Evolutionary conservation across 1,284 basidiomycete species (phyloP).

Genomic region (Puccinia horiana): DNA sequence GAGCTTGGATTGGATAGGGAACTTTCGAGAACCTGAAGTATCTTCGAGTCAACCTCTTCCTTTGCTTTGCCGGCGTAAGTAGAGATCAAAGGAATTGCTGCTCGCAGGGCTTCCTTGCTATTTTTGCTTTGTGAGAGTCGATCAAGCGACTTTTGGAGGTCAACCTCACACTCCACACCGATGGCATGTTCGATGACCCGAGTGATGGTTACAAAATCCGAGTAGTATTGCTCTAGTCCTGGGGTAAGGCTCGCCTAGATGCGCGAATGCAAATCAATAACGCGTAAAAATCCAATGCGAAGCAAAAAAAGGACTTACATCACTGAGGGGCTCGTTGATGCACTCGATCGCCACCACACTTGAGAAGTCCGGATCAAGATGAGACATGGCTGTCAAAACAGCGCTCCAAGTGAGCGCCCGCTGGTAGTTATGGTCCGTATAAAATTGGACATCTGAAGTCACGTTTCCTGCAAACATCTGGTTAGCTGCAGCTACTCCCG

Average conservation of each 20-base stretch:
- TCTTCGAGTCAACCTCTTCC: background rate
- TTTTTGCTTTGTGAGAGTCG: conserved; percentile 25
- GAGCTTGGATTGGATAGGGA: background rate
- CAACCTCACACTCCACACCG: conserved; percentile 61
- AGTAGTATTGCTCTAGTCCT: conserved; percentile 64
- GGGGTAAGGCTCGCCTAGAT: conserved; percentile 38
- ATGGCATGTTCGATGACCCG: conserved; percentile 68
- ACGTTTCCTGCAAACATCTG: conserved; percentile 71
- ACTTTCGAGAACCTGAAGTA: background rate
- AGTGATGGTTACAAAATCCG: conserved; percentile 69
- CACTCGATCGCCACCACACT: conserved; percentile 72
- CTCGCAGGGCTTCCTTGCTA: conserved; percentile 6
- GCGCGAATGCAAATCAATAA: background rate
- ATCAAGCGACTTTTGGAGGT: conserved; percentile 21
- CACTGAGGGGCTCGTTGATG: conserved; percentile 67
- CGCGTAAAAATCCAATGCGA: background rate
- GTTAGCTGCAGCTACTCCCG: conserved; percentile 67
- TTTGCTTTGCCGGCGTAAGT: conserved; percentile 41
- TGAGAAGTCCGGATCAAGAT: conserved; percentile 68
- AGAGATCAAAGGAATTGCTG: conserved; percentile 39
- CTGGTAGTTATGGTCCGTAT: conserved; percentile 71
- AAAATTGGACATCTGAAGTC: conserved; percentile 71
- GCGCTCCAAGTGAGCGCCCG: conserved; percentile 74
- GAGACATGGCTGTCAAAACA: conserved; percentile 71
- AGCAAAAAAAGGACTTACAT: conserved; percentile 5